Percentiles rank a stretch among this genome's conserved stretches.
Conservation (phyloP, 2,329 filamentous ascomycete species). For the Calonectria hongkongensis region DNA sequence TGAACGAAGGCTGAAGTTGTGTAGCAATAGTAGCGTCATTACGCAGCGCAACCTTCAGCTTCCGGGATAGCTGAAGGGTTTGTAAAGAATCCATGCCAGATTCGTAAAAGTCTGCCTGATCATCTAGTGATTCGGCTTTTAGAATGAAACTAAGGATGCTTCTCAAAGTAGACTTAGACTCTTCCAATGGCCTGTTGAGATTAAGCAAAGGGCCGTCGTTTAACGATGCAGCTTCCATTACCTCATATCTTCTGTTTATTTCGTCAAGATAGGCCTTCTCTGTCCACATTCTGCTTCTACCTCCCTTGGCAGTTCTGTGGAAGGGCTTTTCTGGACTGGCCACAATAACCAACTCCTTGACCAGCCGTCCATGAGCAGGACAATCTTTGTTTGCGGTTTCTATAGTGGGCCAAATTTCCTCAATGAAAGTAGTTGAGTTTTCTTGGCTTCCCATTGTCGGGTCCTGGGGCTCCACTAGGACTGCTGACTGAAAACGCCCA, state of each 20-base stretch:
- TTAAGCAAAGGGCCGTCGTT: neutral
- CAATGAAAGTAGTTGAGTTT: neutral
- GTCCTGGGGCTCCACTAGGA: neutral
- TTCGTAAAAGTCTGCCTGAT: slow-evolving; percentile 3
- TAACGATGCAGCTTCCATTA: neutral
- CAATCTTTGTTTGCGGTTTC: slow-evolving; percentile 4
- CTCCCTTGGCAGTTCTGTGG: slow-evolving; percentile 18
- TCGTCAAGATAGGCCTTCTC: neutral
- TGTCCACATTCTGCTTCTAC: slow-evolving; percentile 22
- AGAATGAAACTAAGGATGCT: neutral
- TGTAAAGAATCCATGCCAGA: slow-evolving; percentile 20
- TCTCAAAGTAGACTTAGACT: neutral
- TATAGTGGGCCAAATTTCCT: neutral
- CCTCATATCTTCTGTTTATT: neutral
- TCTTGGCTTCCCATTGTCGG: neutral
- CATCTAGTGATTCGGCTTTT: neutral
- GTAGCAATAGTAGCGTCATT: neutral
- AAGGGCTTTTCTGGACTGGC: slow-evolving; percentile 12
- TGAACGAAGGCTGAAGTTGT: neutral
- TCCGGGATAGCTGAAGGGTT: neutral
- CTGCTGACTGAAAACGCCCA: slow-evolving; percentile 1
- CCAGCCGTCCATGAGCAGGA: neutral
- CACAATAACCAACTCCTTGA: slow-evolving; percentile 3
- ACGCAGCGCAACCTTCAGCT: neutral
- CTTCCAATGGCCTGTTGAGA: neutral